Evolutionary conservation across 495 filamentous ascomycete genomes (phyloP), one percentile per base, ranked within the genome.

Genomic region (Parathielavia hyrcaniae): DNA sequence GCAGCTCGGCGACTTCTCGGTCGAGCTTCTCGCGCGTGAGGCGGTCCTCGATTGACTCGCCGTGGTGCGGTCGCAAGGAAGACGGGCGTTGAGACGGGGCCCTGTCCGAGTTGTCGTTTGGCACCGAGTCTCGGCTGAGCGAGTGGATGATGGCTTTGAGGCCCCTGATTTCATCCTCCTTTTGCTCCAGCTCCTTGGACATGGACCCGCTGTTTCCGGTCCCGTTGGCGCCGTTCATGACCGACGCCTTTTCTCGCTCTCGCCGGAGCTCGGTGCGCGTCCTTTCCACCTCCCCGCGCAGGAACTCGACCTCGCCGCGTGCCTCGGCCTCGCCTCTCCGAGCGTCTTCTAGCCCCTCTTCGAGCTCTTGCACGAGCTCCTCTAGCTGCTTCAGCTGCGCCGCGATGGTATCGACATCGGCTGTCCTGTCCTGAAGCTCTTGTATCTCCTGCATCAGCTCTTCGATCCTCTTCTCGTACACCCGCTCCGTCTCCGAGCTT

Each of bases 111-210:
- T 71, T 67, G 46, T 77, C 75, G 39, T 78, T 76, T 51, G 77
- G 82, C 50, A 81, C 83, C 55, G 77, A 72, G 78, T 86, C 89
- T 46, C 87, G 76, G 66, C 89, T 95, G 35, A 98, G 75, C 11
- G 90, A 95, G 71, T 97, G 93, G 49, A 98, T 97, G 65, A 98
- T 97, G 38, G 93, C 93, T 72, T 97, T 97, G 52, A 98, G 76
- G 41, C 93, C 95, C 32, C 91, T 82, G 62, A 98, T 97, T 73
- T 98, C 93, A 61, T 97, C 95, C 62, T 98, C 95, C 64, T 91
- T 89, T 67, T 96, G 89, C 61, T 96, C 92, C 20, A 97, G 71
- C 61, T 96, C 91, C 64, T 87, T 85, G n/a, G 77, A 76, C 41
- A 74, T 69, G 35, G 74, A 73, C 8, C 67, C 54, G 23, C 73